Percentiles rank a stretch among this genome's conserved stretches.
Conservation (phyloP, 2,329 filamentous ascomycete genomes). For the Xylariaceae sp. region DNA sequence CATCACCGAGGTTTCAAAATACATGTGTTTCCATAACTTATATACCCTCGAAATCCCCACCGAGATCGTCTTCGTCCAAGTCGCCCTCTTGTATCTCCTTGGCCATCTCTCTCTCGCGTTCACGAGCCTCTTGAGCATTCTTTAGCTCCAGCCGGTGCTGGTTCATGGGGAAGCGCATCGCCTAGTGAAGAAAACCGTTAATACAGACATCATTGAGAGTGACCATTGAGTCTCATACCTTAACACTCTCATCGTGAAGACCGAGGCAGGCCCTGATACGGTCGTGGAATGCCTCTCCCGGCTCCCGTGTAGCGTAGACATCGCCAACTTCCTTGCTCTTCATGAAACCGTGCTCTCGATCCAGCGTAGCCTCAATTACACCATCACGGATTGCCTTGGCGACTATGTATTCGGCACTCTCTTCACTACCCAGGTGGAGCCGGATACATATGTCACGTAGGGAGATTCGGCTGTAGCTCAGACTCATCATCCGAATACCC, state of each 20-base stretch:
- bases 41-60: constrained; percentile 93
- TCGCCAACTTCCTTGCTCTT: constrained; percentile 97
- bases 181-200: constrained; percentile 48
- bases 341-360: constrained; percentile 95
- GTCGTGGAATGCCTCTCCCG: constrained; percentile 95
- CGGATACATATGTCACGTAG: constrained; percentile 96
- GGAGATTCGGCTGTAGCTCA: constrained; percentile 96
- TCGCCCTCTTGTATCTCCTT: constrained; percentile 99
- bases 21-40: constrained; percentile 42
- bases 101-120: constrained; percentile 91
- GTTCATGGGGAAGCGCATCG: constrained; percentile 99
- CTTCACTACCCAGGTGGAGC: constrained; percentile 87
- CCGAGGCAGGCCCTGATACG: constrained; percentile 87
- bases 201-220: constrained; percentile 1
- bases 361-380: constrained; percentile 90
- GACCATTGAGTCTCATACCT: constrained; percentile 57
- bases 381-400: constrained; percentile 97
- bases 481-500: constrained; percentile 96
- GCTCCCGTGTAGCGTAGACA: constrained; percentile 92
- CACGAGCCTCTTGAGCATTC: constrained; percentile 96
- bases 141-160: constrained; percentile 95
- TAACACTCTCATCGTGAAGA: constrained; percentile 96
- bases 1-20: constrained; percentile 26
- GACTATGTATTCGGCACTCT: constrained; percentile 98
- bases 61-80: constrained; percentile 92